Evolutionary conservation across 257 asterid species (phyloP).

Genomic region (Ligustrum vulgare): DNA sequence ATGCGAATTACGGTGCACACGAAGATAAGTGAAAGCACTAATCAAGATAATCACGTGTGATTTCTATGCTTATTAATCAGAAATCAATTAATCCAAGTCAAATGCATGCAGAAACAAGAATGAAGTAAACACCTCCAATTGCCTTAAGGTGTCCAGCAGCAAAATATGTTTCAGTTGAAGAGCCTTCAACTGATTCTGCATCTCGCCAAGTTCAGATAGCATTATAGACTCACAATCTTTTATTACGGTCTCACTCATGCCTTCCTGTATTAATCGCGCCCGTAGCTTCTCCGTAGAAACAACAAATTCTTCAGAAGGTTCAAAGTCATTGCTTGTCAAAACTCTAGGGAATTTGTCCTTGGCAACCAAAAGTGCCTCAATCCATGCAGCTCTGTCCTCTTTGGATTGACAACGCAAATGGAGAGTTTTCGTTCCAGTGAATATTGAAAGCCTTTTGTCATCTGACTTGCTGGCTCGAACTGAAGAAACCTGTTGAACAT

Average conservation of each 20-base stretch:
- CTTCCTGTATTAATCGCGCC: slow-evolving; percentile 71
- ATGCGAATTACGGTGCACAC: slow-evolving; percentile 2
- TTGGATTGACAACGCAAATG: slow-evolving; percentile 89
- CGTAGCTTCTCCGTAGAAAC: slow-evolving; percentile 81
- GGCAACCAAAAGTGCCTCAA: slow-evolving; percentile 86
- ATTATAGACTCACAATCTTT: slow-evolving; percentile 85
- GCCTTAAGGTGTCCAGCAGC: slow-evolving; percentile 86
- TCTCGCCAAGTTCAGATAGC: slow-evolving; percentile 72
- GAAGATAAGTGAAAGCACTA: slow-evolving; percentile 15
- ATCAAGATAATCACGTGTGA: not conserved
- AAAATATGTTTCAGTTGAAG: slow-evolving; percentile 85
- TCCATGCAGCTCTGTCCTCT: slow-evolving; percentile 90
- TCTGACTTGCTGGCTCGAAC: slow-evolving; percentile 97
- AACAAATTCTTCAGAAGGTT: slow-evolving; percentile 75
- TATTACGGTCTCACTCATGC: slow-evolving; percentile 60
- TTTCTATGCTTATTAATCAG: slow-evolving; percentile 5
- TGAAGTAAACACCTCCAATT: slow-evolving; percentile 70
- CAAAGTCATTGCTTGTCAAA: slow-evolving; percentile 77
- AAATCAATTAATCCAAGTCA: slow-evolving; percentile 15
- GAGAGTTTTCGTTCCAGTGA: slow-evolving; percentile 93
- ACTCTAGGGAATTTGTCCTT: slow-evolving; percentile 92
- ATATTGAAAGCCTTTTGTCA: slow-evolving; percentile 93
- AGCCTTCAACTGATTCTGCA: slow-evolving; percentile 74
- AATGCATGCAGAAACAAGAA: slow-evolving; percentile 32
- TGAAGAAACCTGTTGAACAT: slow-evolving; percentile 76